Evolutionary conservation across 768 basidiomycete genomes (phyloP), one percentile per base, ranked within the genome.

Genomic region (Lyophyllum shimeji): DNA sequence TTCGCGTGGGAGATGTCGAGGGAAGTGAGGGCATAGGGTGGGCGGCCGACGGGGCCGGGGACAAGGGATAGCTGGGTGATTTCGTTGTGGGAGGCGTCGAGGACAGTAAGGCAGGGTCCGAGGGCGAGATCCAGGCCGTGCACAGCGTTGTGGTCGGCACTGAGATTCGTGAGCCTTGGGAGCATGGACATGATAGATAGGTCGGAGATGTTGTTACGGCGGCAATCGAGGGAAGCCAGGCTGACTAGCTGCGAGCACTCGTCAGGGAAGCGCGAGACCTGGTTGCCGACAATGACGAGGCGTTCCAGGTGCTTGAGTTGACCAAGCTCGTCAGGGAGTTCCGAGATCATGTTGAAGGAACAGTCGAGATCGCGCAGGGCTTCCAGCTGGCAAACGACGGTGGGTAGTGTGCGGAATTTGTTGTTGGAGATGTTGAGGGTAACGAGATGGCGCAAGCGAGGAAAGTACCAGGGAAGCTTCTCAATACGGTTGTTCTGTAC

Each of bases 391-490:
- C 82, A 85, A 24, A 99, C 81, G 33, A 89, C 89, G 0, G 75
- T 60, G 0, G 96, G 96, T 49, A 98, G 78, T 7, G 65, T 66
- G 25, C 80, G 81, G 69, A 98, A 94, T 68, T 93, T 92, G 78
- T 98, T 99, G 72, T 98, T 98, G 52, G 95, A 96, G 55, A 98
- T 88, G 72, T 97, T 96, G 60, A 98, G 81, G 23, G 84, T 83
- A 47, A 82, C 83, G 52, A 98, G 82, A 43, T 76, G 71, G 40
- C 81, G 78, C 58, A 98, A 74, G 8, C 87, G 81, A 1, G 87
- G 85, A 58, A 98, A 95, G 64, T 90, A 88, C 77, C 84, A 86
- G 0, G 96, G 95, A 0, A 98, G 80, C 51, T 81, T 84, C 60
- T 93, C 87, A 66, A 99, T 82, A 44, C 93, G 84, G 68, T 99